Percentiles rank a stretch among this genome's conserved stretches.
Evolutionary conservation across 768 basidiomycete species (phyloP).

Genomic region (Mycena haematopus): DNA sequence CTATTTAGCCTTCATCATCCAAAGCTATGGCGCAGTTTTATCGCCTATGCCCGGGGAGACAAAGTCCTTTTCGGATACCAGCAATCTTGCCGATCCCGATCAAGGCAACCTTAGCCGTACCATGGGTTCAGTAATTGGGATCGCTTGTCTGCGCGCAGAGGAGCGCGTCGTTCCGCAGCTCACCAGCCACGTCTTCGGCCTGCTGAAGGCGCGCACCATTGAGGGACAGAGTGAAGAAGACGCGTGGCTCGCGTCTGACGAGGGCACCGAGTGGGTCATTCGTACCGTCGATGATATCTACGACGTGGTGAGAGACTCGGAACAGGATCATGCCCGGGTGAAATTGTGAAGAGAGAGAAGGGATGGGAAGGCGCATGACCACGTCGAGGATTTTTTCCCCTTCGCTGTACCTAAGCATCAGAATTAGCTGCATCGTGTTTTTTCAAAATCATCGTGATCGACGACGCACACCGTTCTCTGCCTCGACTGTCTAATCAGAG

Average conservation of each 20-base stretch:
- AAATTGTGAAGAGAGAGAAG: constrained; percentile 64
- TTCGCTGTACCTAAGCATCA: constrained; percentile 40
- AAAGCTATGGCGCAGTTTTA: constrained; percentile 81
- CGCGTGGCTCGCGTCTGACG: constrained; percentile 81
- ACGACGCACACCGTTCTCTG: neutral
- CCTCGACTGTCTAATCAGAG: constrained; percentile 9
- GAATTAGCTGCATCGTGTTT: constrained; percentile 29
- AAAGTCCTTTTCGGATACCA: constrained; percentile 49
- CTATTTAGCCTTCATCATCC: constrained; percentile 81
- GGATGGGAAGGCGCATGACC: constrained; percentile 31
- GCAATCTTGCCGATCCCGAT: constrained; percentile 54
- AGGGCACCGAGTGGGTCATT: constrained; percentile 89
- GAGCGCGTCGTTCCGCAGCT: constrained; percentile 86
- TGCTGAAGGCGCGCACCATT: constrained; percentile 79
- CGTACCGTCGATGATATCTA: constrained; percentile 82
- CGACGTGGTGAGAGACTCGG: constrained; percentile 65
- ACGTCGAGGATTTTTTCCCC: constrained; percentile 4
- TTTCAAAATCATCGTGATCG: constrained; percentile 14
- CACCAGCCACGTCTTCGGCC: constrained; percentile 86
- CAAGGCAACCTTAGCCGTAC: constrained; percentile 88
- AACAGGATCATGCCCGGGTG: constrained; percentile 53
- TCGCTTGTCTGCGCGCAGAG: constrained; percentile 86
- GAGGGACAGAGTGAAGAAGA: constrained; percentile 72
- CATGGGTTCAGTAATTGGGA: constrained; percentile 83
- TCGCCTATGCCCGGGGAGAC: constrained; percentile 71